These are phyloP conservation scores for Suillus clintonianus DNA, from an alignment of 768 basidiomycete species.

Conservation along the genomic window DNA sequence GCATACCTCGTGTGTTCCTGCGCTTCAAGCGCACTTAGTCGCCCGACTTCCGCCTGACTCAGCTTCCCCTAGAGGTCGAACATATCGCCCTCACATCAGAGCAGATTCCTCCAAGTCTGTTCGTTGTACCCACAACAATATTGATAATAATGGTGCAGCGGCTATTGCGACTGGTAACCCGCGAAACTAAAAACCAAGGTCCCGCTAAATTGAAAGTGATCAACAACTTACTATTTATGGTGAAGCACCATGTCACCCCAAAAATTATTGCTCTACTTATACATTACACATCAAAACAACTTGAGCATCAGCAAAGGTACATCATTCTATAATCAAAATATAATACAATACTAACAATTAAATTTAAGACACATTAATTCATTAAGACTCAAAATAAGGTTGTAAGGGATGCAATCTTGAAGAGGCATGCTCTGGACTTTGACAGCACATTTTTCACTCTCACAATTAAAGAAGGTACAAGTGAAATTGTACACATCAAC, in stretches of 20 bases:
- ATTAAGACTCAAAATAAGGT: neutral
- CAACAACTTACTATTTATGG: rapidly evolving
- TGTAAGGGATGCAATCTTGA: too few relatives aligned
- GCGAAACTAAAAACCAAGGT: too few relatives aligned
- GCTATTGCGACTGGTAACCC: too few relatives aligned
- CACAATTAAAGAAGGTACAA: neutral
- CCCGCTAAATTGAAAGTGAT: neutral
- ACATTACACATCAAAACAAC: neutral
- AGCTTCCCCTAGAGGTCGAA: too few relatives aligned
- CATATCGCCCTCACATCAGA: too few relatives aligned
- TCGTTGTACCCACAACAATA: too few relatives aligned
- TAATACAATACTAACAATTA: neutral
- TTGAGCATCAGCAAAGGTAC: neutral
- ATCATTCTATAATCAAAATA: neutral
- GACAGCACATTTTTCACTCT: neutral
- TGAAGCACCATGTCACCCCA: neutral
- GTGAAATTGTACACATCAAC: neutral
- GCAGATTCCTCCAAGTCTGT: too few relatives aligned
- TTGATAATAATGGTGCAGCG: too few relatives aligned
- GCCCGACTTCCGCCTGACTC: too few relatives aligned
- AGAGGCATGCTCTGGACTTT: neutral
- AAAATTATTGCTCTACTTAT: neutral
- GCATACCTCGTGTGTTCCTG: too few relatives aligned
- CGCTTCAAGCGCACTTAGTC: too few relatives aligned
- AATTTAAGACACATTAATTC: neutral